A percentile compares a stretch with the other conserved stretches of the same genome.
These are phyloP conservation scores for Neurospora tetraspora DNA, from an alignment of 495 filamentous ascomycete species.

Conservation along the genomic window DNA sequence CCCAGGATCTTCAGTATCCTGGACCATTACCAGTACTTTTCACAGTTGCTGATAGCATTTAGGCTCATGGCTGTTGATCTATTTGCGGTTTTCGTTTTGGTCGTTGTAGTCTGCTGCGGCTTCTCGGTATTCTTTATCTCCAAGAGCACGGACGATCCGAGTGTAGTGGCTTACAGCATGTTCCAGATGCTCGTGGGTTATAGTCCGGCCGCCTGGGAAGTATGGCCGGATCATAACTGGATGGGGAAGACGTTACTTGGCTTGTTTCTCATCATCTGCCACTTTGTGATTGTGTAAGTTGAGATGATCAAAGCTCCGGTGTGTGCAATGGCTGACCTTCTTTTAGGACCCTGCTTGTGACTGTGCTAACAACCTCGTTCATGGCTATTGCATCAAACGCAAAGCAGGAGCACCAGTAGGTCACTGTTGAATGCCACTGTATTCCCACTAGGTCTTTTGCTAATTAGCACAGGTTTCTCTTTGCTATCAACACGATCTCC, in stretches of 20 bases:
- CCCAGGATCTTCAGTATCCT: conserved; percentile 84
- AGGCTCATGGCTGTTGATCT: conserved; percentile 86
- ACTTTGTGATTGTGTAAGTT: conserved; percentile 74
- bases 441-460: background rate
- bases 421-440: background rate
- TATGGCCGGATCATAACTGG: conserved; percentile 69
- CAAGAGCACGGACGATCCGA: conserved; percentile 49
- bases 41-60: conserved; percentile 85
- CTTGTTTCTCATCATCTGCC: conserved; percentile 82
- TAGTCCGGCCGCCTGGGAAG: conserved; percentile 41
- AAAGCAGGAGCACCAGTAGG: conserved; percentile 78
- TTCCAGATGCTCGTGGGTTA: conserved; percentile 92
- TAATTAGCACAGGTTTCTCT: conserved; percentile 49
- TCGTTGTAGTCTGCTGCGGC: conserved; percentile 77
- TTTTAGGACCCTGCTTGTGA: conserved; percentile 69
- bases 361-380: conserved; percentile 86
- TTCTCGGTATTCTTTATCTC: conserved; percentile 93
- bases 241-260: conserved; percentile 66
- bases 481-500: conserved; percentile 88
- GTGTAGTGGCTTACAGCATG: conserved; percentile 68
- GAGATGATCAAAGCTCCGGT: background rate
- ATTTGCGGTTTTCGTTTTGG: conserved; percentile 68
- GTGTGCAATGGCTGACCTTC: background rate
- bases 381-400: conserved; percentile 89
- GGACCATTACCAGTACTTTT: conserved; percentile 92